These are phyloP conservation scores for Tuctoria greenei DNA, from an alignment of 176 grass and related monocot species.

Conservation along the genomic window DNA sequence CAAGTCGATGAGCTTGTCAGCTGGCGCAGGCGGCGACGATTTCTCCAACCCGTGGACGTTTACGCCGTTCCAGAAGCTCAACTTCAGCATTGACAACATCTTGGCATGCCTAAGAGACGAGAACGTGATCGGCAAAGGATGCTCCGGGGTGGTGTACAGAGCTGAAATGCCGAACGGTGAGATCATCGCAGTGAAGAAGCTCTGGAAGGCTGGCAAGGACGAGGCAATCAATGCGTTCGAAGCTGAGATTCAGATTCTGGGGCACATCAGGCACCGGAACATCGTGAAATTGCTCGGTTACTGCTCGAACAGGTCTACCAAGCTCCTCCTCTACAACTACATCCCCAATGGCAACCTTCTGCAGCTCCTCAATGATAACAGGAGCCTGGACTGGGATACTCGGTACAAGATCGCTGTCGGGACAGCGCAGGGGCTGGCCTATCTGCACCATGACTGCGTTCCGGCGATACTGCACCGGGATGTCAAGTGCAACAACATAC, in stretches of 20 bases:
- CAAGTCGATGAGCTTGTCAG: constrained; percentile 47
- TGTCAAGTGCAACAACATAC: constrained; percentile 95
- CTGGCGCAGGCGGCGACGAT: constrained; percentile 52
- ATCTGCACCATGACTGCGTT: constrained; percentile 89
- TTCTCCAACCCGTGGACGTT: constrained; percentile 96
- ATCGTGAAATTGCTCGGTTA: constrained; percentile 90
- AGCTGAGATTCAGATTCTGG: constrained; percentile 89
- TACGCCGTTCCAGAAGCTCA: constrained; percentile 85
- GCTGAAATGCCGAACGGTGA: constrained; percentile 94
- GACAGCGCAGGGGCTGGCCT: constrained; percentile 78
- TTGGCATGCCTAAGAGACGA: constrained; percentile 82
- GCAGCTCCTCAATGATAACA: constrained; percentile 69
- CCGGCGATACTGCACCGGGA: constrained; percentile 87
- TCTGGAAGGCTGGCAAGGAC: constrained; percentile 79
- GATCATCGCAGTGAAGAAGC: constrained; percentile 84
- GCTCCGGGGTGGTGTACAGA: constrained; percentile 89
- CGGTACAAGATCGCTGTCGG: constrained; percentile 85
- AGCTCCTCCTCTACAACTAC: constrained; percentile 96
- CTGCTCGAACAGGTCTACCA: constrained; percentile 90
- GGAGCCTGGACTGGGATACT: constrained; percentile 85
- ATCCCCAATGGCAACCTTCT: constrained; percentile 88
- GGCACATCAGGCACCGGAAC: constrained; percentile 95
- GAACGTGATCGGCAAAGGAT: constrained; percentile 94
- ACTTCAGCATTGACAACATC: constrained; percentile 70
- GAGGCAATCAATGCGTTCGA: constrained; percentile 65